Evolutionary conservation across 176 grass and related monocot species (phyloP), one percentile per base, ranked within the genome.

Genomic region (Eragrostis curvula): DNA sequence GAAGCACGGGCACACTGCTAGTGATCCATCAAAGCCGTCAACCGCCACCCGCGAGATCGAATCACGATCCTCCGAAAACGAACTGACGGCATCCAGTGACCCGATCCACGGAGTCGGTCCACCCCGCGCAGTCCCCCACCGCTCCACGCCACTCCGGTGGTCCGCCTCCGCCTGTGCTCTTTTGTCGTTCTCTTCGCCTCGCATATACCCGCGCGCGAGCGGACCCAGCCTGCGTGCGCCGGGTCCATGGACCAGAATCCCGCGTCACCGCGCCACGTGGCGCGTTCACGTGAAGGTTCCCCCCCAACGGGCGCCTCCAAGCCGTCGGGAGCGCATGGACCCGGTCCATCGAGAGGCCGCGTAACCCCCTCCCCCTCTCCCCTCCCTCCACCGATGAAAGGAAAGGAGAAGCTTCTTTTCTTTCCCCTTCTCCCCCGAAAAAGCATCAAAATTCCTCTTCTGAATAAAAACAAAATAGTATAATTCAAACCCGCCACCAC

Each of bases 321-420:
- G 17, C 32, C 0, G 70, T 47, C 27, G 14, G 28, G 78, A 75
- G 70, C 4, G 41, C 53, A 75, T 61, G 51, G 42, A 75, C 85
- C 60, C 4, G 61, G 59, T 68, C 61, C 60, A 87, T 7, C 0
- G 13, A 27, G 48, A 18, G 17, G 20, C 13, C 59, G 36, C 32
- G 48, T 14, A 86, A 57, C 68, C 39, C 30, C 28, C 46, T 36
- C 52, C 21, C 1, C 55, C 55, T 28, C n/a, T 84, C 20, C 39
- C 47, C 41, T 48, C 32, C 46, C 25, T 62, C 76, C 78, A 64
- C 66, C 83, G 73, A 44, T 25, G 48, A 43, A 75, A 12, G 71
- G 73, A 86, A 82, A 82, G 49, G 65, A 89, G 83, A 86, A 86
- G 48, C 73, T 86, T 78, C 88, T 85, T 82, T 71, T 13, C 58